Evolutionary conservation across 805 yeast genomes (phyloP), one percentile per base, ranked within the genome.

Genomic region (Candida odintsovae): DNA sequence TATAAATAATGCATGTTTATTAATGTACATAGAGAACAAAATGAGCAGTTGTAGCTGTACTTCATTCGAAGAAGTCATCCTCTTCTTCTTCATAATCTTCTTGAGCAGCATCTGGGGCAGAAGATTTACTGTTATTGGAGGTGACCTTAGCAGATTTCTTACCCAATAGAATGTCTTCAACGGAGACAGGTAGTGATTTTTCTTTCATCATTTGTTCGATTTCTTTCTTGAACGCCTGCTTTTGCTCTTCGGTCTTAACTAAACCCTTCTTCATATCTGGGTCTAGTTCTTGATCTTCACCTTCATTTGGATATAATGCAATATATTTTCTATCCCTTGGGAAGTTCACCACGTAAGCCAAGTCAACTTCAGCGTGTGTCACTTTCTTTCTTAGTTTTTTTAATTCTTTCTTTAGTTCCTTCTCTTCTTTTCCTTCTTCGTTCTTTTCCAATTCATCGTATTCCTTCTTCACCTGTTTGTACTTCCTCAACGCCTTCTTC

Each of bases 301-400:
- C 61, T 11, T 61, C 52, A 62, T 74, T 62, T 59, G 94, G 90
- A 63, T 80, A 90, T 49, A 90, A 65, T 0, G 97, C 78, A 31
- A 87, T 77, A 63, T 90, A 90, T 66, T 88, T 90, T 57, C 79
- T 82, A 43, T 82, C 76, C 58, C 77, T 80, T 29, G 98, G 97
- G 70, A 80, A 90, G 60, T 83, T 75, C 16, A 82, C 73, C 12
- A 83, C 80, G 62, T 90, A 90, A 28, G 86, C 86, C 23, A 84
- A 66, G 56, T 90, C 96, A 9, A 82, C 66, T 56, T 82, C 83
- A 46, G 78, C 68, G 52, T 83, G 82, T 43, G 63, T 64, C 36
- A 86, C 59, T 37, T 70, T 70, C 51, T 76, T 78, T 54, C 76
- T 73, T 12, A 74, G 68, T 55, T 74, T 76, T 54, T 75, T 76